These are phyloP conservation scores for Aspergillus ibericus DNA, from an alignment of 2,329 filamentous ascomycete genomes.

Conservation along the genomic window DNA sequence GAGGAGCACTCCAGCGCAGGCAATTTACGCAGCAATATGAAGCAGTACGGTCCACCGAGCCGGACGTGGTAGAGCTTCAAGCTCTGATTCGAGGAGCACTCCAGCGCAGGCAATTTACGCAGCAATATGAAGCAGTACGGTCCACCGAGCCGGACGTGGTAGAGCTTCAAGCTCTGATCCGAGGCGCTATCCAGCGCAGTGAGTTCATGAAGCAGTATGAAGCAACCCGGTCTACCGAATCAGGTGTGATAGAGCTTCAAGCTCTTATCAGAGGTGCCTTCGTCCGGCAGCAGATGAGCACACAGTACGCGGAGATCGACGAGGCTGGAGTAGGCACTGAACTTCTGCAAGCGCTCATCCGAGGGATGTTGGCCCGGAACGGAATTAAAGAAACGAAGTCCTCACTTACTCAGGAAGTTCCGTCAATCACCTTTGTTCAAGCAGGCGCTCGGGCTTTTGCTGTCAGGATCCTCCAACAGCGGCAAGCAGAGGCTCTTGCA, in stretches of 20 bases:
- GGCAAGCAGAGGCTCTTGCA: slow-evolving; percentile 44
- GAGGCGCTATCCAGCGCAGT: slow-evolving; percentile 19
- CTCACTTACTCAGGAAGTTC: slow-evolving; percentile 27
- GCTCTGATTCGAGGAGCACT: slow-evolving; percentile 12
- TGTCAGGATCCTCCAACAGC: slow-evolving; percentile 39
- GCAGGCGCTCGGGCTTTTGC: slow-evolving; percentile 37
- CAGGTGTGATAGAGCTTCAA: slow-evolving; percentile 61
- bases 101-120: slow-evolving; percentile 19
- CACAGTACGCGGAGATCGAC: slow-evolving; percentile 39
- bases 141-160: neutral
- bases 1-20: slow-evolving; percentile 19
- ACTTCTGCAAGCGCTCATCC: slow-evolving; percentile 58
- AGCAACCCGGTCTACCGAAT: slow-evolving; percentile 47
- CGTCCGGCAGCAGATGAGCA: slow-evolving; percentile 49
- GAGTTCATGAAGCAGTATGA: slow-evolving; percentile 22
- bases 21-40: slow-evolving; percentile 22
- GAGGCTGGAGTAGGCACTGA: slow-evolving; percentile 52
- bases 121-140: slow-evolving; percentile 38
- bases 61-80: slow-evolving; percentile 30
- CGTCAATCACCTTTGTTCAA: slow-evolving; percentile 37
- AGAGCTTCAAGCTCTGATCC: slow-evolving; percentile 56
- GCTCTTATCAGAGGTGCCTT: slow-evolving; percentile 67
- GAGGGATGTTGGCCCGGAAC: slow-evolving; percentile 55
- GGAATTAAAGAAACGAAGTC: slow-evolving; percentile 25
- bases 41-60: slow-evolving; percentile 46